A percentile compares a stretch with the other conserved stretches of the same genome.
Evolutionary conservation across 106 monocot species (phyloP).

Genomic region (Ottelia alismoides): DNA sequence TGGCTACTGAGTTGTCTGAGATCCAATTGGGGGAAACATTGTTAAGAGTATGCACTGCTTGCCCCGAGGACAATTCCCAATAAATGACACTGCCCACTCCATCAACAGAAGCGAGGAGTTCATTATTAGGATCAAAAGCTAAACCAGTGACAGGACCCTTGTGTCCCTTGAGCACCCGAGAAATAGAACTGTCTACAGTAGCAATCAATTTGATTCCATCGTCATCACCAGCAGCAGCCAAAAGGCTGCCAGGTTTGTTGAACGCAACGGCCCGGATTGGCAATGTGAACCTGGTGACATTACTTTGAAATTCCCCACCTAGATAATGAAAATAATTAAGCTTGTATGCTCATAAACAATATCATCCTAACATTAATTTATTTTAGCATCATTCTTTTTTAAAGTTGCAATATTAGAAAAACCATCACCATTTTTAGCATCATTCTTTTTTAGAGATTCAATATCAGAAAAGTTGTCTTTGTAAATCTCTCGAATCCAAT

Average conservation of each 20-base stretch:
- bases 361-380: too few species aligned
- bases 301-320: slow-evolving; percentile 92
- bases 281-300: slow-evolving; percentile 84
- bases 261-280: slow-evolving; percentile 84
- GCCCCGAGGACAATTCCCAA: slow-evolving; percentile 88
- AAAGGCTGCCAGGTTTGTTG: slow-evolving; percentile 75
- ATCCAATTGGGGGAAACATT: slow-evolving; percentile 55
- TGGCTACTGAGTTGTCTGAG: slow-evolving; percentile 38
- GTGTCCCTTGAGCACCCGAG: slow-evolving; percentile 86
- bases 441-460: too few species aligned
- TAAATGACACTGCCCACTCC: slow-evolving; percentile 63
- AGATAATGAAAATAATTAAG: too few species aligned
- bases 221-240: slow-evolving; percentile 96
- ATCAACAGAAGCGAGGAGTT: slow-evolving; percentile 83
- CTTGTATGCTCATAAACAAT: too few species aligned
- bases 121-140: slow-evolving; percentile 82
- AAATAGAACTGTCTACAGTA: slow-evolving; percentile 77
- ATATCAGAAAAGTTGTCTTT: too few species aligned
- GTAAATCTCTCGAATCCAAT: too few species aligned
- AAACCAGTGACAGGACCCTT: slow-evolving; percentile 68
- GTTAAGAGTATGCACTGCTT: slow-evolving; percentile 49
- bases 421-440: too few species aligned
- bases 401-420: too few species aligned
- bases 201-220: slow-evolving; percentile 97
- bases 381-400: too few species aligned